phyloP scores from a whole-genome alignment of 495 filamentous ascomycete genomes.

The Penicillium coffeae region DNA sequence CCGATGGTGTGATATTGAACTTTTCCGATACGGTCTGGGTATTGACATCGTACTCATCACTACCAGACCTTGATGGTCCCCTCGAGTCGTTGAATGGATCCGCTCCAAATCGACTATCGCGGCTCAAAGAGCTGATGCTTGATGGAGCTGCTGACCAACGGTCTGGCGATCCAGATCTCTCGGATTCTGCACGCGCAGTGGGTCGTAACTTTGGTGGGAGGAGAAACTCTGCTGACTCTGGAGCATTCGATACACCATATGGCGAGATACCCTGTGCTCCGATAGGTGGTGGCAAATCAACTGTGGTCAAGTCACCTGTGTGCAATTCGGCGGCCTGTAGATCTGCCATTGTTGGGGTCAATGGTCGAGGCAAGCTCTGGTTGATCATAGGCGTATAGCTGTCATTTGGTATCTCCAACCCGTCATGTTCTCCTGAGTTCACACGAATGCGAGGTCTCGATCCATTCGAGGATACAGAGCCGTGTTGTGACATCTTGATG shows the following conservation, averaged over 20 bases:
- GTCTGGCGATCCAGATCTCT: conserved; percentile 19
- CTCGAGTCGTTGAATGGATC: conserved; percentile 53
- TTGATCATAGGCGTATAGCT: conserved; percentile 19
- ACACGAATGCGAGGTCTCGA: conserved; percentile 52
- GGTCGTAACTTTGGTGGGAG: conserved; percentile 47
- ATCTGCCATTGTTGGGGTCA: conserved; percentile 17
- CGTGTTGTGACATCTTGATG: neutral
- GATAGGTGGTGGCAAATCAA: neutral
- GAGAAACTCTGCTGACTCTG: conserved; percentile 58
- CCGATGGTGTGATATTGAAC: conserved; percentile 71
- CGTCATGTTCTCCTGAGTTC: conserved; percentile 55
- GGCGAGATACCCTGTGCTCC: conserved; percentile 21
- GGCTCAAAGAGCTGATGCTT: conserved; percentile 38
- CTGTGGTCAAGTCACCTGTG: neutral
- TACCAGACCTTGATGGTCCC: conserved; percentile 56
- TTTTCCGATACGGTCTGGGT: conserved; percentile 77
- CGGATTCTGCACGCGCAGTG: conserved; percentile 9
- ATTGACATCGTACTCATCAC: conserved; percentile 64
- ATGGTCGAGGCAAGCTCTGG: conserved; percentile 21
- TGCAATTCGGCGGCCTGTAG: neutral
- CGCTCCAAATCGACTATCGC: conserved; percentile 45
- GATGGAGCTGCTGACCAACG: conserved; percentile 18
- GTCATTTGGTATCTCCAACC: conserved; percentile 35
- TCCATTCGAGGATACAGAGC: conserved; percentile 8
- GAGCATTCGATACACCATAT: conserved; percentile 29